phyloP scores from a whole-genome alignment of 768 basidiomycete genomes.

The Crucibulum laeve region DNA sequence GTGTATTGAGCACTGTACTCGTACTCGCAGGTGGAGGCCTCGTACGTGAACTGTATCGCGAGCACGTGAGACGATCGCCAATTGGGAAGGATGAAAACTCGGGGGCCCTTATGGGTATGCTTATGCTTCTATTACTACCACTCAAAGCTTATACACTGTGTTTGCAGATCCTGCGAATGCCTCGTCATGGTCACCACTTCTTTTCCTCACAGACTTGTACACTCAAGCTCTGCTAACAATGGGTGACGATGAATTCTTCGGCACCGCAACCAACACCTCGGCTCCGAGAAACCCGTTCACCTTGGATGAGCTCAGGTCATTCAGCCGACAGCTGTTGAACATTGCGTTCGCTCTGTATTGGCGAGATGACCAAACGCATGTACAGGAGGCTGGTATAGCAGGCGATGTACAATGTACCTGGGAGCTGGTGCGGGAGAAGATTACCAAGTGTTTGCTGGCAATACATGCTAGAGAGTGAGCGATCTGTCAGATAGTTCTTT shows the following conservation, averaged over 20 bases:
- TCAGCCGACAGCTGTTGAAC: slow-evolving; percentile 78
- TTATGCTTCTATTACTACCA: slow-evolving; percentile 1
- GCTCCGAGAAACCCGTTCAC: slow-evolving; percentile 69
- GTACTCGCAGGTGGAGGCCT: slow-evolving; percentile 51
- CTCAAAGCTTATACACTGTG: slow-evolving; percentile 1
- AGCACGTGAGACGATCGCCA: slow-evolving; percentile 53
- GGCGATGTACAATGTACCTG: slow-evolving; percentile 43
- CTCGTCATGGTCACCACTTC: slow-evolving; percentile 58
- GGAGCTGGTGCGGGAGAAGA: slow-evolving; percentile 69
- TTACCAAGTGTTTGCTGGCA: slow-evolving; percentile 74
- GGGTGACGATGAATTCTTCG: slow-evolving; percentile 96
- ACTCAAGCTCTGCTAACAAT: slow-evolving; percentile 82
- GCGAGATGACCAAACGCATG: slow-evolving; percentile 33
- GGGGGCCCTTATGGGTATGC: slow-evolving; percentile 18
- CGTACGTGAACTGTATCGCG: slow-evolving; percentile 72
- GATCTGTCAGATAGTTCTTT: too few relatives aligned
- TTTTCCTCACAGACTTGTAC: slow-evolving; percentile 81
- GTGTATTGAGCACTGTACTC: slow-evolving; percentile 51
- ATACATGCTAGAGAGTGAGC: slow-evolving; percentile 90
- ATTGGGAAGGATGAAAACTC: slow-evolving; percentile 54
- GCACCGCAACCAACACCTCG: slow-evolving; percentile 13
- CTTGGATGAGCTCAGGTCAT: slow-evolving; percentile 73
- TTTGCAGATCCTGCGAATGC: slow-evolving; percentile 39
- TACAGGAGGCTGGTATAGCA: slow-evolving; percentile 16
- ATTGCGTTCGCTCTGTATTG: slow-evolving; percentile 73